A percentile compares a stretch with the other conserved stretches of the same genome.
Evolutionary conservation across 2,329 filamentous ascomycete species (phyloP).

Genomic region (Nigrospora oryzae): DNA sequence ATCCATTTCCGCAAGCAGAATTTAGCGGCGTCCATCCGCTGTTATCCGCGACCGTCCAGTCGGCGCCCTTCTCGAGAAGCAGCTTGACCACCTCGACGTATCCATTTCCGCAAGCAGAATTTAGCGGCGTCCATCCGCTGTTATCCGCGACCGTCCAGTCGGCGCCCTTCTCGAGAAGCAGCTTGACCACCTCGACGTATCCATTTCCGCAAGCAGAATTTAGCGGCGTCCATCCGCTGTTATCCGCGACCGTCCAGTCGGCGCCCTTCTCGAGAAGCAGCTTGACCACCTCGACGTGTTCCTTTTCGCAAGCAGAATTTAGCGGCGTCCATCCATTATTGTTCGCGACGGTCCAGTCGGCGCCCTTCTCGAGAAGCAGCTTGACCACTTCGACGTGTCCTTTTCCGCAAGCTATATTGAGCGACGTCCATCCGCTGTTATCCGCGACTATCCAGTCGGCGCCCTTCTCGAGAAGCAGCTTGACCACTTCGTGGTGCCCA

Average conservation of each 20-base stretch:
- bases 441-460: not conserved
- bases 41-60: no score
- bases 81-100: no score
- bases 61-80: no score
- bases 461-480: slow-evolving; percentile 8
- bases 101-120: no score
- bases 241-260: slow-evolving; percentile 11
- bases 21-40: no score
- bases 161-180: not conserved
- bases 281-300: not conserved
- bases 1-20: no score
- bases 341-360: no score
- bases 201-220: not conserved
- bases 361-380: no score
- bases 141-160: not conserved
- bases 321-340: no score
- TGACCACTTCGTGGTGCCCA: slow-evolving; percentile 7
- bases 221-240: slow-evolving; percentile 14
- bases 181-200: not conserved
- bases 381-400: slow-evolving; percentile 8
- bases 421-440: not conserved
- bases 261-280: slow-evolving; percentile 15
- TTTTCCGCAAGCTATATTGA: no score
- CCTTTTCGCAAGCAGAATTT: no score
- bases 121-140: not conserved